Evolutionary conservation across 371 early-diverging fungal species (phyloP).

Genomic region (Rhizopus delemar): DNA sequence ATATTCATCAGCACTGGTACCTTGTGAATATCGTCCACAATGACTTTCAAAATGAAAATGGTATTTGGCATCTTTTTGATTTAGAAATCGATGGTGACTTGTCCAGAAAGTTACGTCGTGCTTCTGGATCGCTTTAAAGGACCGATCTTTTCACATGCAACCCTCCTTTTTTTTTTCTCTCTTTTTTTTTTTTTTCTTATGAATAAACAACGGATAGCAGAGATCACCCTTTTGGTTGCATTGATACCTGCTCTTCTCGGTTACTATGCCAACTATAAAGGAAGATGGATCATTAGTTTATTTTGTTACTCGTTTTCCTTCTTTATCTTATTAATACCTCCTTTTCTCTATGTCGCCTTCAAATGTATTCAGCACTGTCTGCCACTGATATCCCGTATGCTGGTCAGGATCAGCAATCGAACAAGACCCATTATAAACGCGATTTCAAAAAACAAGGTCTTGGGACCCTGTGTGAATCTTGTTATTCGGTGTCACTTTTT

Average conservation of each 20-base stretch:
- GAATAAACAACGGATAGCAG: constrained; percentile 19
- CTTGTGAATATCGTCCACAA: constrained; percentile 95
- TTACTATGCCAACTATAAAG: constrained; percentile 26
- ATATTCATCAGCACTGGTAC: constrained; percentile 82
- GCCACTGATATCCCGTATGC: constrained; percentile 24
- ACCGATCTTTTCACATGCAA: background rate
- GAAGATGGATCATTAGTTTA: constrained; percentile 20
- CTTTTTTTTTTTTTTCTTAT: constrained; percentile 4
- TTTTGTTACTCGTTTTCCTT: constrained; percentile 28
- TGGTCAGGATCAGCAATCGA: constrained; percentile 21
- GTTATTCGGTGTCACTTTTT: constrained; percentile 41
- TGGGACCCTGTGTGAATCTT: constrained; percentile 36
- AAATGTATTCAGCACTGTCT: constrained; percentile 33
- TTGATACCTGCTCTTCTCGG: constrained; percentile 26
- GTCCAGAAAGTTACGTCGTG: constrained; percentile 32
- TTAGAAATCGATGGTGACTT: constrained; percentile 48
- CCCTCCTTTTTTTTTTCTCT: background rate
- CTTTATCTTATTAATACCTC: constrained; percentile 24
- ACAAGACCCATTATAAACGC: constrained; percentile 30
- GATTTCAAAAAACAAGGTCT: constrained; percentile 26
- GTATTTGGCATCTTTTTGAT: constrained; percentile 75
- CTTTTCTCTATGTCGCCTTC: constrained; percentile 27
- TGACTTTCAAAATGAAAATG: constrained; percentile 78
- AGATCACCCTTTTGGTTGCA: constrained; percentile 25
- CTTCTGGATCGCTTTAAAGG: constrained; percentile 21